Conservation (phyloP, 306 rosid genomes). For the Rubus idaeus region DNA sequence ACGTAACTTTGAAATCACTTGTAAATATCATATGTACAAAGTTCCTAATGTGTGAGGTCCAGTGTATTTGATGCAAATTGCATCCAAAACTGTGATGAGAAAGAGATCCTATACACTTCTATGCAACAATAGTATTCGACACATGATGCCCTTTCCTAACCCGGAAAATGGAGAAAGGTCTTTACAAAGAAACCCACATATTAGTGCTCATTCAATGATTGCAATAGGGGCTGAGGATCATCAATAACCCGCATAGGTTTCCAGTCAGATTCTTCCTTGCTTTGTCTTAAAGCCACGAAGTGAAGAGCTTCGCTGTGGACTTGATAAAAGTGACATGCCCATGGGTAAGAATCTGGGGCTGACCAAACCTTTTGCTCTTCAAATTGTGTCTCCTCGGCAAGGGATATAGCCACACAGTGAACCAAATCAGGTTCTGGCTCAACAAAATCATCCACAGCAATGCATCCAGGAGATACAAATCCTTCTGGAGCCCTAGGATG, state of each 20-base stretch:
- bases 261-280: constrained; percentile 71
- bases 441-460: constrained; percentile 54
- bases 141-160: background rate
- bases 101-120: background rate
- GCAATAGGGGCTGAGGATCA: constrained; percentile 41
- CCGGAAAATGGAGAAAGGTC: background rate
- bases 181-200: background rate
- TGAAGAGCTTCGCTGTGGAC: constrained; percentile 87
- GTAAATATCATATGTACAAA: background rate
- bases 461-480: constrained; percentile 79
- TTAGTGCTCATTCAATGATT: constrained; percentile 33
- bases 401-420: constrained; percentile 68
- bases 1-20: background rate
- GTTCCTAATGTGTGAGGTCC: background rate
- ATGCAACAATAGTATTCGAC: background rate
- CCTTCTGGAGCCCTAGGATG: constrained; percentile 96
- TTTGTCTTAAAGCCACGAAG: constrained; percentile 73
- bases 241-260: constrained; percentile 74
- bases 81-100: background rate
- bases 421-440: constrained; percentile 79
- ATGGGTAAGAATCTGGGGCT: constrained; percentile 81
- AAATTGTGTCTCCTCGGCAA: constrained; percentile 71
- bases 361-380: constrained; percentile 91
- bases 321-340: constrained; percentile 90
- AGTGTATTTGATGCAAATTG: background rate